Conservation (phyloP, 108 stramenopile genomes). For the Nannochloropsis gaditana region DNA sequence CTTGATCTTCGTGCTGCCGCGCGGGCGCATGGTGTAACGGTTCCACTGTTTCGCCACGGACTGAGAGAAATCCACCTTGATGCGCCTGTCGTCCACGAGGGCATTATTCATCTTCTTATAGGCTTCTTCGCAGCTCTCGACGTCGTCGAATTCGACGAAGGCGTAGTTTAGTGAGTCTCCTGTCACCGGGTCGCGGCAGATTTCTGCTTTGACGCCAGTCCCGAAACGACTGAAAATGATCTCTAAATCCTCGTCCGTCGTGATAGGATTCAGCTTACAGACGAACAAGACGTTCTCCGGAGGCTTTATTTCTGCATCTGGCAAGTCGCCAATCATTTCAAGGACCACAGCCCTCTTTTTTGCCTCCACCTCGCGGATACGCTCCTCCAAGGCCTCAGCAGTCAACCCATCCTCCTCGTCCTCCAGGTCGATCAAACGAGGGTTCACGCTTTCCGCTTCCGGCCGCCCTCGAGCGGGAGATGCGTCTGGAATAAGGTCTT, state of each 20-base stretch:
- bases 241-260: constrained; percentile 92
- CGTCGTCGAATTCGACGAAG: constrained; percentile 86
- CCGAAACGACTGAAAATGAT: constrained; percentile 77
- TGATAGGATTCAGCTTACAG: constrained; percentile 95
- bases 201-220: constrained; percentile 56
- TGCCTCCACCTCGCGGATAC: constrained; percentile 21
- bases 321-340: constrained; percentile 88
- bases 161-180: constrained; percentile 91
- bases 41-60: constrained; percentile 92
- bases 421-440: constrained; percentile 52
- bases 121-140: constrained; percentile 81
- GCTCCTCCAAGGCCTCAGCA: constrained; percentile 48
- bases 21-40: constrained; percentile 21
- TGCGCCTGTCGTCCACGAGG: constrained; percentile 92
- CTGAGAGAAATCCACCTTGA: constrained; percentile 95
- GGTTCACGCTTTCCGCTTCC: constrained; percentile 67
- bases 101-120: constrained; percentile 99
- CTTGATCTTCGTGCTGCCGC: background rate
- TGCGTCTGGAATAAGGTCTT: constrained; percentile 24
- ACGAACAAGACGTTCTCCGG: constrained; percentile 97
- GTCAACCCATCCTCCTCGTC: constrained; percentile 45
- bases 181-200: constrained; percentile 87
- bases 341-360: constrained; percentile 87
- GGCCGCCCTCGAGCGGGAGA: constrained; percentile 57
- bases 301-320: constrained; percentile 63